Conservation (phyloP, 352 stramenopile genomes). For the Blastocystis sp. region DNA sequence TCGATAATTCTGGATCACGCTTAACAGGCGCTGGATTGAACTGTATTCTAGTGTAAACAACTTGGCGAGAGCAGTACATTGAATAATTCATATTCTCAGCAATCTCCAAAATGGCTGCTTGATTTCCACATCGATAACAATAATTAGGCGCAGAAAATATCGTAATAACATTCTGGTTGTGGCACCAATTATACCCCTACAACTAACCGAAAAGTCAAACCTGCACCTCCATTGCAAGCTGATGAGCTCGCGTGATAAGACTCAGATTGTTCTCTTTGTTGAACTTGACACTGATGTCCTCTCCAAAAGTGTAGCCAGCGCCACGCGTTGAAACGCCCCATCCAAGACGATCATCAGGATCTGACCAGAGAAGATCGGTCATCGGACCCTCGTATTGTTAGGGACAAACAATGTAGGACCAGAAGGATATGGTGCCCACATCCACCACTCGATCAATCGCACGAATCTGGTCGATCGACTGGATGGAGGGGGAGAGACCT, state of each 20-base stretch:
- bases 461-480: slow-evolving; percentile 84
- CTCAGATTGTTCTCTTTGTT: slow-evolving; percentile 84
- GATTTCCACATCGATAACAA: slow-evolving; percentile 96
- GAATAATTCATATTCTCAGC: slow-evolving; percentile 88
- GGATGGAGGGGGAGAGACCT: slow-evolving; percentile 78
- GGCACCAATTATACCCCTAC: slow-evolving; percentile 85
- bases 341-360: slow-evolving; percentile 85
- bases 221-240: slow-evolving; percentile 87
- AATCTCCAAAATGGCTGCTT: slow-evolving; percentile 93
- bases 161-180: slow-evolving; percentile 89
- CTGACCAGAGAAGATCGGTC: slow-evolving; percentile 93
- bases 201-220: slow-evolving; percentile 60
- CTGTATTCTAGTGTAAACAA: slow-evolving; percentile 15
- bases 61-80: slow-evolving; percentile 73
- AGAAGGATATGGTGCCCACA: slow-evolving; percentile 60
- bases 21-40: slow-evolving; percentile 73
- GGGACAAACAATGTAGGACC: neutral
- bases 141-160: slow-evolving; percentile 98
- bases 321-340: slow-evolving; percentile 87
- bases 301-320: slow-evolving; percentile 83
- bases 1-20: slow-evolving; percentile 76
- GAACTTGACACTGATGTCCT: slow-evolving; percentile 83
- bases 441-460: slow-evolving; percentile 86
- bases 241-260: slow-evolving; percentile 85
- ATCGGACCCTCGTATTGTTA: slow-evolving; percentile 84